A percentile compares a stretch with the other conserved stretches of the same genome.
Evolutionary conservation across 768 basidiomycete species (phyloP).

Genomic region (Kwoniella sp.): DNA sequence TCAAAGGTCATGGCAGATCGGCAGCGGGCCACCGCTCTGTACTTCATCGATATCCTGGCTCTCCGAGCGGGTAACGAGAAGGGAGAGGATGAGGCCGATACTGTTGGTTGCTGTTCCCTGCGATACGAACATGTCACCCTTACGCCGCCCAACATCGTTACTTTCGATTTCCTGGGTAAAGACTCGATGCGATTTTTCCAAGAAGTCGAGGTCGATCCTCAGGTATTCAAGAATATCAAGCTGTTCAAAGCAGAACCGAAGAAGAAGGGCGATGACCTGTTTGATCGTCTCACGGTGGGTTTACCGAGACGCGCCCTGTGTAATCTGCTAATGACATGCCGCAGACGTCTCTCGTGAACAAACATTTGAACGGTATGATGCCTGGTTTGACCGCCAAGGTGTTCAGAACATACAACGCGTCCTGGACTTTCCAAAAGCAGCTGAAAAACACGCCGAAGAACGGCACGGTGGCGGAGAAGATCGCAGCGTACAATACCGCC

Average conservation of each 20-base stretch:
- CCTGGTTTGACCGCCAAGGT: slow-evolving; percentile 97
- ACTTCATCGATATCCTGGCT: slow-evolving; percentile 94
- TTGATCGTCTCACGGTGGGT: slow-evolving; percentile 89
- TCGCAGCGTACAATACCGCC: slow-evolving; percentile 94
- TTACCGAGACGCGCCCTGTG: no score
- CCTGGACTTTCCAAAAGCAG: slow-evolving; percentile 87
- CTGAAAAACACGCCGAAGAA: slow-evolving; percentile 69
- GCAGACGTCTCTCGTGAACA: slow-evolving; percentile 80
- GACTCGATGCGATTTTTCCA: slow-evolving; percentile 93
- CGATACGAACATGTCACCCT: slow-evolving; percentile 95
- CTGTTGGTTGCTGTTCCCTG: slow-evolving; percentile 96
- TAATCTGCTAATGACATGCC: not conserved
- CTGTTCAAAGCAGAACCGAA: slow-evolving; percentile 90
- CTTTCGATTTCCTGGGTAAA: slow-evolving; percentile 98
- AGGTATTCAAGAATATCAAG: slow-evolving; percentile 96
- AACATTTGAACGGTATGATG: slow-evolving; percentile 89
- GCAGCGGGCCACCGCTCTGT: slow-evolving; percentile 98
- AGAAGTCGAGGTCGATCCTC: slow-evolving; percentile 76
- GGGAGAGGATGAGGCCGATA: slow-evolving; percentile 98
- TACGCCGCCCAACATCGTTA: slow-evolving; percentile 75
- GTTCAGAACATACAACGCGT: slow-evolving; percentile 99
- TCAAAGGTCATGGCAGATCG: slow-evolving; percentile 90
- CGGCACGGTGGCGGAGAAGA: slow-evolving; percentile 85
- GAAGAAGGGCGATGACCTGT: slow-evolving; percentile 76
- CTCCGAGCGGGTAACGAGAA: slow-evolving; percentile 99